Percentiles rank a stretch among this genome's conserved stretches.
Evolutionary conservation across 805 yeast species (phyloP).

Genomic region (Cyberlindnera sargentensis): DNA sequence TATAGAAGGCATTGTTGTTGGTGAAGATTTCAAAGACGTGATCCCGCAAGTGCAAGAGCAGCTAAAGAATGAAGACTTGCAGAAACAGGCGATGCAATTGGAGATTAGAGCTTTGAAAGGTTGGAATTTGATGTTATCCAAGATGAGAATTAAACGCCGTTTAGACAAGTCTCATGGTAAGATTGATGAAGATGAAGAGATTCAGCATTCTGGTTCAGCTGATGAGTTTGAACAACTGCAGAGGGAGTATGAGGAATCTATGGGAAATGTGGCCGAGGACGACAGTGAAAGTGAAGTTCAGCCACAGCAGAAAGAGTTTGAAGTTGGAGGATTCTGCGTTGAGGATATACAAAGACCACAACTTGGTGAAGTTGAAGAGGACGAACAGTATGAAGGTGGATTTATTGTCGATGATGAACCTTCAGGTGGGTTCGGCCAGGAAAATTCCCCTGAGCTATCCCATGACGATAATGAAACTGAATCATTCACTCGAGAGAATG

Average conservation of each 20-base stretch:
- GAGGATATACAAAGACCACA: constrained; percentile 4
- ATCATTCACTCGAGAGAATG: too few species aligned
- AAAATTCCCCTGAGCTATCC: too few species aligned
- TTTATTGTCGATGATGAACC: too few species aligned
- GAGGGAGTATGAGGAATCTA: constrained; percentile 17
- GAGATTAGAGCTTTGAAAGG: constrained; percentile 43
- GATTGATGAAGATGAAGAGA: constrained; percentile 8
- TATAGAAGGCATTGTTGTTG: constrained; percentile 72
- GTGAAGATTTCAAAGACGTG: constrained; percentile 54
- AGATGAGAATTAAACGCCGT: constrained; percentile 35
- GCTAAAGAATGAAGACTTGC: constrained; percentile 35
- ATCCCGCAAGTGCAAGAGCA: constrained; percentile 43
- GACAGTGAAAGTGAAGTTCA: constrained; percentile 11
- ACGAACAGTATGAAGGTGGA: background rate
- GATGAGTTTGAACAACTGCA: constrained; percentile 12
- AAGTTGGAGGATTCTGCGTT: constrained; percentile 12
- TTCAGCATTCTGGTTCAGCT: constrained; percentile 2
- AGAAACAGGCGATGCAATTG: constrained; percentile 34
- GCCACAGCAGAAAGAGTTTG: background rate
- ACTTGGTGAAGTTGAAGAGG: background rate
- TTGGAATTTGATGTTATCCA: constrained; percentile 38
- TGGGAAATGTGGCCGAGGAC: constrained; percentile 14
- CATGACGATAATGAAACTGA: too few species aligned
- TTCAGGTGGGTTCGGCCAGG: too few species aligned
- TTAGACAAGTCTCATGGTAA: constrained; percentile 41